Evolutionary conservation across 306 rosid species (phyloP).

Genomic region (Coriaria nepalensis): DNA sequence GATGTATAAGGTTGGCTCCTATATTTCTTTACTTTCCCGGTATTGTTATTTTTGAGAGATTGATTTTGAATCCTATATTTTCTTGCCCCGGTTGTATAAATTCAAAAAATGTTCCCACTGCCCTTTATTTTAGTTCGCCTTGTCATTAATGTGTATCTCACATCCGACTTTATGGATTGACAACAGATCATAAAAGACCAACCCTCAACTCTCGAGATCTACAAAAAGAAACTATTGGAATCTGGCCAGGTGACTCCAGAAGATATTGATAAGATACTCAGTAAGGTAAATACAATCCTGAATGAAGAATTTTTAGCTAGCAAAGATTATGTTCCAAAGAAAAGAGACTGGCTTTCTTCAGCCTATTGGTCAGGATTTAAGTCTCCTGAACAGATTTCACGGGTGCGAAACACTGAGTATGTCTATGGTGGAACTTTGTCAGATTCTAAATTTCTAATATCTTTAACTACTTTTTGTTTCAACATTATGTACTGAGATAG

Average conservation of each 20-base stretch:
- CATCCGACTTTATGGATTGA: constrained; percentile 10
- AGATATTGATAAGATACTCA: constrained; percentile 53
- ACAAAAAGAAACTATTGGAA: constrained; percentile 71
- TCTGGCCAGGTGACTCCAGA: constrained; percentile 55
- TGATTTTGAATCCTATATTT: not conserved
- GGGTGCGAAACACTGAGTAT: constrained; percentile 89
- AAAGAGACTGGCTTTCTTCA: constrained; percentile 96
- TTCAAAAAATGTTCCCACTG: not conserved
- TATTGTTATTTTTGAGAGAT: constrained; percentile 10
- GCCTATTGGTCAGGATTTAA: constrained; percentile 94
- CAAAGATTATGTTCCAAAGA: constrained; percentile 78
- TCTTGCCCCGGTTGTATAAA: too few relatives aligned
- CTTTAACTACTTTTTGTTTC: not conserved
- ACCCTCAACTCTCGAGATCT: constrained; percentile 77
- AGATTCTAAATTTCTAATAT: not conserved
- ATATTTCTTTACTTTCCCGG: not conserved
- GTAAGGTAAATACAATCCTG: constrained; percentile 58
- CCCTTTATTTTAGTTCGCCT: not conserved
- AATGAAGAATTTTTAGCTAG: constrained; percentile 83
- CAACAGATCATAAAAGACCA: constrained; percentile 67
- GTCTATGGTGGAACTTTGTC: too few relatives aligned
- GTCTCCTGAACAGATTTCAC: constrained; percentile 93
- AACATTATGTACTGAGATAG: constrained; percentile 11
- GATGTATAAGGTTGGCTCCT: constrained; percentile 74
- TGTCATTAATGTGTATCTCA: constrained; percentile 11